phyloP scores from a whole-genome alignment of 371 early-diverging fungal genomes.

The Apophysomyces ossiformis region DNA sequence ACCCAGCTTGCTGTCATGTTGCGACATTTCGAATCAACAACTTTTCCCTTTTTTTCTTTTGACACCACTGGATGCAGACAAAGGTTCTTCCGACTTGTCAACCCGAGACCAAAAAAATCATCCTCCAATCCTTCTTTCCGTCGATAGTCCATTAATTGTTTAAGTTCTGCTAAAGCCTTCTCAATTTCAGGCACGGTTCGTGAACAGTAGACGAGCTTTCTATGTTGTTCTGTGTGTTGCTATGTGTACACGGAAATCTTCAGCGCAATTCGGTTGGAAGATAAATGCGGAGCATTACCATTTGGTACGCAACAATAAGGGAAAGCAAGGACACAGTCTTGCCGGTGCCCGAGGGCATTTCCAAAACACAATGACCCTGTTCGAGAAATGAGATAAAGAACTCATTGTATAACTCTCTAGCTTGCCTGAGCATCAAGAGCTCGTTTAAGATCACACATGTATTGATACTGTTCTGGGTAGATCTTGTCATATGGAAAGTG shows the following conservation, averaged over 20 bases:
- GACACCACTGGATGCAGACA: conserved; percentile 93
- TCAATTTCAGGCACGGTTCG: conserved; percentile 99
- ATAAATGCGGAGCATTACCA: conserved; percentile 47
- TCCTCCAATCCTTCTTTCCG: conserved; percentile 68
- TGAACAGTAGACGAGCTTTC: conserved; percentile 98
- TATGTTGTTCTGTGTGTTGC: conserved; percentile 84
- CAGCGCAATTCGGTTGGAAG: not conserved
- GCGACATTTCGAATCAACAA: conserved; percentile 91
- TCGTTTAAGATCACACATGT: conserved; percentile 97
- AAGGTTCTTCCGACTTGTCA: conserved; percentile 95
- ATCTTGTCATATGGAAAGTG: conserved; percentile 99
- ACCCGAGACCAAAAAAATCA: conserved; percentile 92
- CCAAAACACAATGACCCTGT: conserved; percentile 95
- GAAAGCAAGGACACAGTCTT: conserved; percentile 98
- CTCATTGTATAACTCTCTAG: not conserved
- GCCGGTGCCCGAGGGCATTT: conserved; percentile 99
- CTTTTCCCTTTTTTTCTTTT: conserved; percentile 83
- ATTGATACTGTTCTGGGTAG: conserved; percentile 99
- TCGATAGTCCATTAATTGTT: conserved; percentile 91
- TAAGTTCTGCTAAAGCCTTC: conserved; percentile 97
- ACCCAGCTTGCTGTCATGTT: conserved; percentile 96
- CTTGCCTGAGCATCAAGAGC: conserved; percentile 89
- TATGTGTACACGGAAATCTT: conserved; percentile 14
- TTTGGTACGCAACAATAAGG: conserved; percentile 97
- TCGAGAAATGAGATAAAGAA: not conserved